Base-by-base conservation (phyloP, 352 stramenopile species). In the Halophytophthora batemanensis region DNA sequence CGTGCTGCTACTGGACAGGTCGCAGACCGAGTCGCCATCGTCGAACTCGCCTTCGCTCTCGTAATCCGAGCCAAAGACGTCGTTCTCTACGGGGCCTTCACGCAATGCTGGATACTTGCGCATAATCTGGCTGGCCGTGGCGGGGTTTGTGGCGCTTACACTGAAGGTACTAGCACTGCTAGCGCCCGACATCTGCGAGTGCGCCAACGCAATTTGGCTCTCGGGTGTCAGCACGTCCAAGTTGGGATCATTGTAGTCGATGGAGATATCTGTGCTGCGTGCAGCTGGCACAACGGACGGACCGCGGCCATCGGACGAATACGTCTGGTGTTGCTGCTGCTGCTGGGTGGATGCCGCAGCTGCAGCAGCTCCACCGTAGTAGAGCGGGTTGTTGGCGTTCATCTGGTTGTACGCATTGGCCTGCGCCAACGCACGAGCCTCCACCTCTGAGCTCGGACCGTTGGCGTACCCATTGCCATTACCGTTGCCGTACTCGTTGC, bases 191-290 rank as follows among this genome's bases (percentile, higher is more conserved):
- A 66, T 53, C 39, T 64, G 64, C 18, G 71, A 61, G 28, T 74
- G 60, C 14, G 59, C 66, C 6, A 76, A 62, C 6, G 53, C 62
- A 13, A 87, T 87, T 40, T 87, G 71, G 52, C 71, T 86, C 8
- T 56, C 56, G n/a, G 78, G 75, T 11, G 78, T 86, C n/a, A 89
- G 55, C 39, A 86, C 51, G 54, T 87, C 78, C 11, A 84, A 53
- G 18, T 66, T 68, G 21, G 65, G 68, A 46, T 86, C 69, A 58
- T 80, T 73, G 40, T 73, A 72, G 47, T 80, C 64, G 29, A 77
- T 56, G 36, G 51, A 56, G 15, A n/a, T 53, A 7, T 6, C 28
- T n/a, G n/a, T n/a, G n/a, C n/a, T n/a, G n/a, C n/a, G n/a, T n/a
- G n/a, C n/a, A n/a, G n/a, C n/a, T n/a, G n/a, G n/a, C n/a, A n/a